Conservation (phyloP, 2,329 filamentous ascomycete species). For the Botrytis fabae region DNA sequence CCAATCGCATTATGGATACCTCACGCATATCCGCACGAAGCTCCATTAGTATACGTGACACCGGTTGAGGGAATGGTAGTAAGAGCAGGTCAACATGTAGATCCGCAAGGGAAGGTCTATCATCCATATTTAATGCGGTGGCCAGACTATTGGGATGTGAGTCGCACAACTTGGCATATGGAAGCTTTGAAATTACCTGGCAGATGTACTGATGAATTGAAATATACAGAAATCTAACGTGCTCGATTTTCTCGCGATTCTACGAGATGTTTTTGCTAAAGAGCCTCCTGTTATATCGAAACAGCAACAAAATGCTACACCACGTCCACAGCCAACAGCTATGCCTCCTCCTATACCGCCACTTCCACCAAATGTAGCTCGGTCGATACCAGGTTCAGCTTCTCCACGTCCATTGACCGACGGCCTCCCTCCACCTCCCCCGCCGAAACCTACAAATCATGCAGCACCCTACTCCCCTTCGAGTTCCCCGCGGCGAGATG, state of each 20-base stretch:
- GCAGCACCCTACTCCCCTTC: slow-evolving; percentile 26
- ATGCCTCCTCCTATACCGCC: slow-evolving; percentile 70
- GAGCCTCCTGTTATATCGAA: slow-evolving; percentile 87
- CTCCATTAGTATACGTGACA: slow-evolving; percentile 84
- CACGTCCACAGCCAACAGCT: slow-evolving; percentile 41
- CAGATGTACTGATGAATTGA: slow-evolving; percentile 18
- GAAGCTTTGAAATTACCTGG: slow-evolving; percentile 7
- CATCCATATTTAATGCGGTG: slow-evolving; percentile 94
- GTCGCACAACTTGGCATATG: slow-evolving; percentile 42
- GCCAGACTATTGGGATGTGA: slow-evolving; percentile 85
- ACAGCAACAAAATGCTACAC: slow-evolving; percentile 53
- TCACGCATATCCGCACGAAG: slow-evolving; percentile 81
- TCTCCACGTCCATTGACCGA: slow-evolving; percentile 39
- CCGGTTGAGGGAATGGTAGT: slow-evolving; percentile 88
- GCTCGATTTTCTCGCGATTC: slow-evolving; percentile 75
- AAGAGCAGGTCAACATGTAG: slow-evolving; percentile 90
- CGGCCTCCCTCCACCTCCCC: slow-evolving; percentile 38
- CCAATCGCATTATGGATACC: slow-evolving; percentile 93
- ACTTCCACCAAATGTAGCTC: slow-evolving; percentile 63
- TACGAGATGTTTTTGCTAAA: slow-evolving; percentile 87
- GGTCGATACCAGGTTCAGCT: slow-evolving; percentile 45
- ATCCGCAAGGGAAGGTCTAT: slow-evolving; percentile 88
- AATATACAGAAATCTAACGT: slow-evolving; percentile 73
- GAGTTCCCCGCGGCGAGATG: slow-evolving; percentile 30
- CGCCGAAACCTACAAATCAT: slow-evolving; percentile 37